Evolutionary conservation across 345 rosid genomes (phyloP), one percentile per base, ranked within the genome.

Genomic region (Brassica juncea): DNA sequence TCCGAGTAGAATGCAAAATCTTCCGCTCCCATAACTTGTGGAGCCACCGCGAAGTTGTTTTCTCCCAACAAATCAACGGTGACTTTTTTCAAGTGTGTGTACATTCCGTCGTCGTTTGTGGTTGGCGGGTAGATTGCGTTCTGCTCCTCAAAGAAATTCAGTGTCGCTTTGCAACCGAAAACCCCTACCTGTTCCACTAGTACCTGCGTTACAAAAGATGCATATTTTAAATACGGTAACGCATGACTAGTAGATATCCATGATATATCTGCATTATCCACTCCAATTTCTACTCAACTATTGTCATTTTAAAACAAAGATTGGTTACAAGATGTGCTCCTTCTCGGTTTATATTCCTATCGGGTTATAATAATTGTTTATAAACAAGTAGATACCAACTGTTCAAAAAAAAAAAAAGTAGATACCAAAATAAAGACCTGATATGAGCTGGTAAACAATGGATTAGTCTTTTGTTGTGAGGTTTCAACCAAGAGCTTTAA

Each of bases 11-110:
- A 94, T 14, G 96, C 86, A 75, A 92, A 94, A 80, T 94, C 98
- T 83, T 94, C 98, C 0, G 98, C 96, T 14, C 96, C 98, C 98
- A 94, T 94, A 87, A 90, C 84, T 0, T 92, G 93, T 9, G 87
- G 92, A 16, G 90, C 92, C 67, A 86, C 82, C 54, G 84, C 83
- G 74, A 90, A 92, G 65, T 87, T 82, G n/a, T 58, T 71, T 5
- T 77, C 81, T 61, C 96, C 96, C 5, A 92, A 70, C 82, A 94
- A 65, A 31, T 89, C 91, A 2, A 65, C 57, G 0, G 93, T 89
- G 69, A 86, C 94, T 75, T 86, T 88, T 83, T 78, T 86, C n/a
- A 90, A 94, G 76, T 94, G 98, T 73, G 87, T 84, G 71, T 87
- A 90, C 89, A 87, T 85, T 23, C 21, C 16, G 2, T 88, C 86